Conservation (phyloP, 441 rosid species). For the Corymbia citriodora region DNA sequence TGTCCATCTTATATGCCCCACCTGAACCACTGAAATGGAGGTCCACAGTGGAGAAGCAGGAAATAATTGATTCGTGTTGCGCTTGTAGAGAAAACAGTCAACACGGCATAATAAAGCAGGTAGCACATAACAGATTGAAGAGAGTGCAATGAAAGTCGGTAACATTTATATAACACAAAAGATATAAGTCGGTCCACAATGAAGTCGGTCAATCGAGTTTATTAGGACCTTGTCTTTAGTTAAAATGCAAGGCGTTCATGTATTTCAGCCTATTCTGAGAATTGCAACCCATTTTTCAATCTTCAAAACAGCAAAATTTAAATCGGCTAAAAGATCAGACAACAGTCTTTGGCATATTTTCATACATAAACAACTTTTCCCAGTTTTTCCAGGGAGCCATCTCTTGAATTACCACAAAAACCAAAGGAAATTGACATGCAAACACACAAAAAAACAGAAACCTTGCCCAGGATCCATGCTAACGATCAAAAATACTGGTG, state of each 20-base stretch:
- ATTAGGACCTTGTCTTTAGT: neutral
- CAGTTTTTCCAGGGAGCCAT: neutral
- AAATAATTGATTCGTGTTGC: neutral
- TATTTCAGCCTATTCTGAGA: neutral
- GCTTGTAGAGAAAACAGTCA: neutral
- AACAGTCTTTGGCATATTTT: neutral
- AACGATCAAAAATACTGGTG: neutral
- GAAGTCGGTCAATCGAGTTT: neutral
- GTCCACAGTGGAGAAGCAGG: neutral
- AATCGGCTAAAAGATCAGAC: neutral
- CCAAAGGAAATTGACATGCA: neutral
- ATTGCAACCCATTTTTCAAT: neutral
- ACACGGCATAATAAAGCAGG: neutral
- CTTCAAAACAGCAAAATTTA: neutral
- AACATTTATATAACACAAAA: neutral
- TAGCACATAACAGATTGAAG: too few relatives aligned
- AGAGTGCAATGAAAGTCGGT: neutral
- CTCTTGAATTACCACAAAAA: neutral
- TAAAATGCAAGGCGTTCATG: neutral
- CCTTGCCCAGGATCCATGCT: neutral
- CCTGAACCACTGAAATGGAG: neutral
- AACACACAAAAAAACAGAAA: neutral
- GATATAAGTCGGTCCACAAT: neutral
- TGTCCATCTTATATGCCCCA: neutral
- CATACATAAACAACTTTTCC: neutral